phyloP scores from a whole-genome alignment of 805 yeast genomes.

The Kuraishia borneana region DNA sequence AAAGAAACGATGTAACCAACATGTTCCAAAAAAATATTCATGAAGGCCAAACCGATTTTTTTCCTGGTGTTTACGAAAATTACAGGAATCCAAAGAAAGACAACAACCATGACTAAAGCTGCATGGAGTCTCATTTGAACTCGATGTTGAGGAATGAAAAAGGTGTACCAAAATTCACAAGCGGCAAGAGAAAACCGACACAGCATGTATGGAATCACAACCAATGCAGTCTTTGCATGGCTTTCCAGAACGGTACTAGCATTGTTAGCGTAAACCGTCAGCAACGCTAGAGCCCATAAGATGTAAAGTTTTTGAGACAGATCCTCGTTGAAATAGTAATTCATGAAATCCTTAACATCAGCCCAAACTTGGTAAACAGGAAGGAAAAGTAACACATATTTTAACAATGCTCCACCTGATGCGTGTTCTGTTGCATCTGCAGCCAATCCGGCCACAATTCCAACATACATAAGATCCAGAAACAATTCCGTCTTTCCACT shows the following conservation, averaged over 20 bases:
- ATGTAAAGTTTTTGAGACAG: constrained; percentile 39
- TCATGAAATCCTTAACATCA: constrained; percentile 53
- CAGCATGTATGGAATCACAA: constrained; percentile 35
- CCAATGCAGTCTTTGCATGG: constrained; percentile 26
- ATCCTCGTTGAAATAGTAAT: constrained; percentile 53
- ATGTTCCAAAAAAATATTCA: constrained; percentile 30
- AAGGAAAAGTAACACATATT: constrained; percentile 37
- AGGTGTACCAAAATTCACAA: constrained; percentile 26
- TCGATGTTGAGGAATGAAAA: constrained; percentile 37
- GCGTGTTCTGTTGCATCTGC: constrained; percentile 39
- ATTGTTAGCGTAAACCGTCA: constrained; percentile 41
- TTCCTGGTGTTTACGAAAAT: constrained; percentile 34
- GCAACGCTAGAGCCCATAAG: constrained; percentile 37
- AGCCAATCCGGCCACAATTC: constrained; percentile 50
- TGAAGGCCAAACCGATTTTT: constrained; percentile 32
- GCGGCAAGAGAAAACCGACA: constrained; percentile 29
- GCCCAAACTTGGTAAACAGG: constrained; percentile 59
- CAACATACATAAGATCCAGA: constrained; percentile 53
- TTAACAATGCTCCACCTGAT: constrained; percentile 31
- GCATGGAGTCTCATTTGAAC: constrained; percentile 34
- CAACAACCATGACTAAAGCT: constrained; percentile 18
- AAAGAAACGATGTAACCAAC: constrained; percentile 22
- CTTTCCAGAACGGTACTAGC: constrained; percentile 26
- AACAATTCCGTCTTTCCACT: constrained; percentile 45
- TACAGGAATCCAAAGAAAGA: constrained; percentile 38